These are phyloP conservation scores for Amanita exitialis DNA, from an alignment of 768 basidiomycete genomes.

Conservation along the genomic window DNA sequence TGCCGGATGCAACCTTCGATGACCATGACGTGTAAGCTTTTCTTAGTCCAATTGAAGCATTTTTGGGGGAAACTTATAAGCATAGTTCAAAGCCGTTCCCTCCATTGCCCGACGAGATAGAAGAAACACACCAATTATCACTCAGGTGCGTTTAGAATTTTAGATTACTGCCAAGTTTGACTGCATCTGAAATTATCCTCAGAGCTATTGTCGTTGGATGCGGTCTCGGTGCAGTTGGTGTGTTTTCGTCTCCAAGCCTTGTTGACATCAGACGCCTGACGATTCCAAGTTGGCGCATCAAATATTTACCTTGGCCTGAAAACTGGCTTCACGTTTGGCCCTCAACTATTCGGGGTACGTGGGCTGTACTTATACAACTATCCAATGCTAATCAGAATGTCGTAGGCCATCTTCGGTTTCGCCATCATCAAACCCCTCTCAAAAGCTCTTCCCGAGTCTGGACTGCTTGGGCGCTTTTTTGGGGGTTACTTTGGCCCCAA, in stretches of 20 bases:
- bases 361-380: not conserved
- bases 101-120: conserved; percentile 32
- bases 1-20: not conserved
- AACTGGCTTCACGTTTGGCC: conserved; percentile 59
- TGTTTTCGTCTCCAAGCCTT: conserved; percentile 1
- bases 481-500: conserved; percentile 53
- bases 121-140: conserved; percentile 43
- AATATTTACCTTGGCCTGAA: conserved; percentile 63
- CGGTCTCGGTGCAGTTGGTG: conserved; percentile 36
- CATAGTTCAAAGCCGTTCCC: conserved; percentile 43
- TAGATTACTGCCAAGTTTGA: not conserved
- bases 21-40: conserved; percentile 7
- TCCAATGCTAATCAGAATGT: not conserved
- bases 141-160: conserved; percentile 22
- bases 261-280: not conserved
- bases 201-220: conserved; percentile 43
- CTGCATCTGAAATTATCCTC: not conserved
- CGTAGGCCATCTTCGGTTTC: conserved; percentile 46
- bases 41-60: not conserved
- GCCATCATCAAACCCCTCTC: conserved; percentile 51
- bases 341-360: conserved; percentile 48
- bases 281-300: conserved; percentile 35
- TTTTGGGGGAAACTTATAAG: no score
- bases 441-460: conserved; percentile 35
- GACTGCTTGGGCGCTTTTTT: conserved; percentile 30